Conservation (phyloP, 2,329 filamentous ascomycete species). For the Sarocladiaceae sp. region DNA sequence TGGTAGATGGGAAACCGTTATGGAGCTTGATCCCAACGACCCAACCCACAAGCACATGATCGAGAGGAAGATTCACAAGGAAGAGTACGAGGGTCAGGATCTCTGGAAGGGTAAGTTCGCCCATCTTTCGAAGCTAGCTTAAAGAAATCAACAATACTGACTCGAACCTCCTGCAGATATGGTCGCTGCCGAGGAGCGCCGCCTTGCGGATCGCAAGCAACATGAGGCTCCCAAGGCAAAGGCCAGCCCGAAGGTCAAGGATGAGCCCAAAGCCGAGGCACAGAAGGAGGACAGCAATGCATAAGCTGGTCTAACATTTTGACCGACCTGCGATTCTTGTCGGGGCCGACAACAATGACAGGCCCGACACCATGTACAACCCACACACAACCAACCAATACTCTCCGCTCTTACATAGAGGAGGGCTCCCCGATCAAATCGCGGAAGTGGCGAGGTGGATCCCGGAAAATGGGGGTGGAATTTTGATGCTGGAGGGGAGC, state of each 20-base stretch:
- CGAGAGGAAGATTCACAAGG: constrained; percentile 82
- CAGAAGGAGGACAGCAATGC: no score
- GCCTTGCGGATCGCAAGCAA: constrained; percentile 26
- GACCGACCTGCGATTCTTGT: not conserved
- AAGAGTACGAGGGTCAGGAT: constrained; percentile 82
- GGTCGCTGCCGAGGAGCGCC: constrained; percentile 71
- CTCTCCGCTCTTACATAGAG: not conserved
- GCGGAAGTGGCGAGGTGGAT: no score
- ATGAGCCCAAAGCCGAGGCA: not conserved
- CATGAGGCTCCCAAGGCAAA: not conserved
- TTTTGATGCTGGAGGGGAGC: no score
- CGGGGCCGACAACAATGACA: no score
- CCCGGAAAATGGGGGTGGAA: no score
- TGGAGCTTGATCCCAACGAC: constrained; percentile 72
- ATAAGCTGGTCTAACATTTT: no score
- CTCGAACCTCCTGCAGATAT: constrained; percentile 54
- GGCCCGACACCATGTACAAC: no score
- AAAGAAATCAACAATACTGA: no score
- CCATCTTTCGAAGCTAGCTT: no score
- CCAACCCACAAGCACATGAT: constrained; percentile 76
- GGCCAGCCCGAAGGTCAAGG: not conserved
- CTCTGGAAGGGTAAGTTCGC: constrained; percentile 72
- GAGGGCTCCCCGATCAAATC: not conserved
- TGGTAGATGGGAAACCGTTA: constrained; percentile 78
- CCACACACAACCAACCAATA: not conserved